A percentile compares a stretch with the other conserved stretches of the same genome.
Evolutionary conservation across 148 eudicot species (phyloP).

Genomic region (Spergularia marina): DNA sequence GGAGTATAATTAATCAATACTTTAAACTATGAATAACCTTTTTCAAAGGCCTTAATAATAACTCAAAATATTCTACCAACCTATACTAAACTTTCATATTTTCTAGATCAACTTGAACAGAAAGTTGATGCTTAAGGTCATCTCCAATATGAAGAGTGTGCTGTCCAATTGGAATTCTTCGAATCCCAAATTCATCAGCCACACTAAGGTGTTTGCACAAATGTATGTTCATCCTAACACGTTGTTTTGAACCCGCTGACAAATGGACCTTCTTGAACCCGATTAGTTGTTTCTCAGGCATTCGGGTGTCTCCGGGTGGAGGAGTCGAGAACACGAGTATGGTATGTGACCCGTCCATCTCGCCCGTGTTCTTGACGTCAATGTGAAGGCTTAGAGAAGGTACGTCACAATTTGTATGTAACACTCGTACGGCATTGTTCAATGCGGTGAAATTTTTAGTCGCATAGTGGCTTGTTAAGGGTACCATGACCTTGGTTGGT

Average conservation of each 20-base stretch:
- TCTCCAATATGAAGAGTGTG: conserved; percentile 80
- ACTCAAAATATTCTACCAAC: background rate
- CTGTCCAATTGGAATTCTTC: conserved; percentile 70
- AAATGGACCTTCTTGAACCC: conserved; percentile 74
- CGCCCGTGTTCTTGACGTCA: conserved; percentile 62
- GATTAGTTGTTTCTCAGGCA: conserved; percentile 43
- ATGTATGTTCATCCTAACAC: conserved; percentile 43
- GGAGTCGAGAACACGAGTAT: conserved; percentile 61
- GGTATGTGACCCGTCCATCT: conserved; percentile 60
- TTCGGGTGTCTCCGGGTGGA: conserved; percentile 37
- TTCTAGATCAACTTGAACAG: conserved; percentile 32
- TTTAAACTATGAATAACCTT: background rate
- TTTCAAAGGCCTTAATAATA: background rate
- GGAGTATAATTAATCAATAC: background rate
- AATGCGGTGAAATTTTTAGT: conserved; percentile 37
- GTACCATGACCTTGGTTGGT: conserved; percentile 40
- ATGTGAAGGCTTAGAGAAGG: conserved; percentile 41
- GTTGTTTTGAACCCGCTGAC: conserved; percentile 41
- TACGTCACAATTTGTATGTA: conserved; percentile 52
- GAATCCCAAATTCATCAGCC: conserved; percentile 52
- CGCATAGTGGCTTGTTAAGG: conserved; percentile 29
- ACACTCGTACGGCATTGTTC: conserved; percentile 39
- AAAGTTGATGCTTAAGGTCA: conserved; percentile 57
- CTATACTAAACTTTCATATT: background rate
- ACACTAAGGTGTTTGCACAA: conserved; percentile 66